Evolutionary conservation across 2,329 filamentous ascomycete genomes (phyloP).

Genomic region (Phyllosticta capitalensis): DNA sequence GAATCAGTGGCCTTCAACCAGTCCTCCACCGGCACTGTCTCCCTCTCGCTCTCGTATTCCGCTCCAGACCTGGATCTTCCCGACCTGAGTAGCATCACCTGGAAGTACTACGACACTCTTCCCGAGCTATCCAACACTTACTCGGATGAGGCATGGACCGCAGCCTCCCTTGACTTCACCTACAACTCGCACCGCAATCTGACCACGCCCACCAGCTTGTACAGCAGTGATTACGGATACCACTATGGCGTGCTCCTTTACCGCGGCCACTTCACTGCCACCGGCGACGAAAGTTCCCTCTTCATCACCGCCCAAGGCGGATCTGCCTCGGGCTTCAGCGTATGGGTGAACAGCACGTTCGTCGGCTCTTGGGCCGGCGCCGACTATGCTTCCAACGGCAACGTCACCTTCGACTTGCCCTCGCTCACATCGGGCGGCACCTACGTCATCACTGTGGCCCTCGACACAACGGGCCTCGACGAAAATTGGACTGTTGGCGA

Average conservation of each 20-base stretch:
- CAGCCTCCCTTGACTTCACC: conserved; percentile 48
- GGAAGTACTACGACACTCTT: conserved; percentile 62
- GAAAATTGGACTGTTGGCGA: conserved; percentile 50
- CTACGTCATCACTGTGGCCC: conserved; percentile 53
- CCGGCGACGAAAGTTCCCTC: conserved; percentile 49
- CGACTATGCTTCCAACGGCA: conserved; percentile 40
- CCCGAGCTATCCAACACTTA: conserved; percentile 58
- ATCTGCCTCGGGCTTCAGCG: conserved; percentile 54
- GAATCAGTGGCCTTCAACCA: conserved; percentile 31
- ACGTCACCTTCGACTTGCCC: conserved; percentile 48
- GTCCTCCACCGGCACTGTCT: conserved; percentile 40
- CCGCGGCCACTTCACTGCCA: conserved; percentile 59
- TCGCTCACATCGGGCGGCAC: conserved; percentile 28
- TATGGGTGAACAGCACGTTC: conserved; percentile 56
- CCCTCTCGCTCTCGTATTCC: conserved; percentile 42
- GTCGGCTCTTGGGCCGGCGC: conserved; percentile 56
- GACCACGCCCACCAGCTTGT: conserved; percentile 55
- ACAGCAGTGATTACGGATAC: conserved; percentile 64
- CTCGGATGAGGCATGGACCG: conserved; percentile 59
- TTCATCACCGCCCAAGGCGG: conserved; percentile 56
- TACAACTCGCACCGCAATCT: conserved; percentile 50
- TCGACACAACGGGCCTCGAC: conserved; percentile 66
- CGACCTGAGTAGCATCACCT: conserved; percentile 48
- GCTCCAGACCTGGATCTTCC: conserved; percentile 47
- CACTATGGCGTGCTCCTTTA: conserved; percentile 60